These are phyloP conservation scores for Boletus eberwhitei DNA, from an alignment of 768 basidiomycete species.

Conservation along the genomic window DNA sequence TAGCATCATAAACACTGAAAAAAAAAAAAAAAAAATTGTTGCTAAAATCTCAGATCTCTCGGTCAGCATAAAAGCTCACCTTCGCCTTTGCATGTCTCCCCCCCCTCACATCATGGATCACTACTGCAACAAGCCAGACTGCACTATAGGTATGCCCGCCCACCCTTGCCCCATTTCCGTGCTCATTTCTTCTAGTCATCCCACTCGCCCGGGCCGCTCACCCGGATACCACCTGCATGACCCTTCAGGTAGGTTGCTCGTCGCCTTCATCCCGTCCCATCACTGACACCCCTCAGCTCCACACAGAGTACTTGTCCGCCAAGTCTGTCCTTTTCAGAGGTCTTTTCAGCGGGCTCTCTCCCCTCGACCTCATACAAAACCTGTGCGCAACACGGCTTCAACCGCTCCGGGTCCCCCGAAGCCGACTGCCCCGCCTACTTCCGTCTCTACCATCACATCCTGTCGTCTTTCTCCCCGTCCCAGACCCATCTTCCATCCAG, in stretches of 20 bases:
- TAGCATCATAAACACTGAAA: background rate
- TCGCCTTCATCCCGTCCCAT: background rate
- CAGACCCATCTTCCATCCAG: slow-evolving; percentile 69
- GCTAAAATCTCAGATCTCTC: slow-evolving; percentile 3
- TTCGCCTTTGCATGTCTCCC: too few relatives aligned
- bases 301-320: slow-evolving; percentile 77
- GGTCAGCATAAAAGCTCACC: background rate
- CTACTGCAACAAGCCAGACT: slow-evolving; percentile 78
- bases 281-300: slow-evolving; percentile 47
- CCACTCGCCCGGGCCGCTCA: slow-evolving; percentile 19
- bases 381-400: slow-evolving; percentile 21
- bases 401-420: slow-evolving; percentile 36
- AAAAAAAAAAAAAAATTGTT: background rate
- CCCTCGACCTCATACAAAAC: slow-evolving; percentile 53
- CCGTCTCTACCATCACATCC: slow-evolving; percentile 63
- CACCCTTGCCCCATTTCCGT: background rate
- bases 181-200: slow-evolving; percentile 35
- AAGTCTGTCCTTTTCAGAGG: slow-evolving; percentile 73
- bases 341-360: slow-evolving; percentile 65
- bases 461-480: slow-evolving; percentile 68
- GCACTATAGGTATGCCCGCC: slow-evolving; percentile 60
- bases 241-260: slow-evolving; percentile 52
- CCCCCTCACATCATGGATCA: too few relatives aligned
- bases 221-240: slow-evolving; percentile 39
- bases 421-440: slow-evolving; percentile 64